Evolutionary conservation across 352 stramenopile species (phyloP), one percentile per base, ranked within the genome.

Genomic region (Globisporangium carolinianum): DNA sequence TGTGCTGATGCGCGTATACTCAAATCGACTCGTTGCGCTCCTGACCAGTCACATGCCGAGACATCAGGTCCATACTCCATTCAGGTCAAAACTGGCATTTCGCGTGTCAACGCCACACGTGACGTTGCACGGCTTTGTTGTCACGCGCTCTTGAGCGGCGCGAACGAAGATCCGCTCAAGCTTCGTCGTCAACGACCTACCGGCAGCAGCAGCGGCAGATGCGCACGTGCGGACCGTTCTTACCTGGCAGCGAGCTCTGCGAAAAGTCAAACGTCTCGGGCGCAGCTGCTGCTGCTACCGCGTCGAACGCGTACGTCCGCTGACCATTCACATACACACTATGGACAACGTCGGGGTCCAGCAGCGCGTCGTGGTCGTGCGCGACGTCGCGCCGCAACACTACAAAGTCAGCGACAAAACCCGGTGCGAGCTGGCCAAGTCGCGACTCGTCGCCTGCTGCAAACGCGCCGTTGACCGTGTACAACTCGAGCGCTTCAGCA

Each of bases 401-500:
- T 41, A 93, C 79, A 66, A 93, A 93, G 61, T 93, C 83, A 11
- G 79, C 80, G 17, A 43, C 54, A 50, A 77, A 91, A 0, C 80
- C 80, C 14, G 69, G 65, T 4, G 64, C 57, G 18, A 93, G 60
- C 42, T 86, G 68, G 2, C 83, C 83, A 2, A 93, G 58, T 12
- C 18, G 61, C 6, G 62, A 47, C 51, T 93, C 83, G 43, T 83
- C 63, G 67, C 79, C 89, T 10, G 72, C 75, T 4, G 83, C 77
- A 57, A 75, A 93, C 17, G 72, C 76, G 7, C 78, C 80, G 60
- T 84, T 84, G 57, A 76, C 79, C 4, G 87, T 95, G 71, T 96
- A 96, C 11, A 96, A 63, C 37, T 72, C 61, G 11, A 96, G 68
- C 10, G 87, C 87, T 65, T 95, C 66, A 0, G 69, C 59, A 57